phyloP scores from a whole-genome alignment of 176 grass and related monocot species.

The Ensete ventricosum region DNA sequence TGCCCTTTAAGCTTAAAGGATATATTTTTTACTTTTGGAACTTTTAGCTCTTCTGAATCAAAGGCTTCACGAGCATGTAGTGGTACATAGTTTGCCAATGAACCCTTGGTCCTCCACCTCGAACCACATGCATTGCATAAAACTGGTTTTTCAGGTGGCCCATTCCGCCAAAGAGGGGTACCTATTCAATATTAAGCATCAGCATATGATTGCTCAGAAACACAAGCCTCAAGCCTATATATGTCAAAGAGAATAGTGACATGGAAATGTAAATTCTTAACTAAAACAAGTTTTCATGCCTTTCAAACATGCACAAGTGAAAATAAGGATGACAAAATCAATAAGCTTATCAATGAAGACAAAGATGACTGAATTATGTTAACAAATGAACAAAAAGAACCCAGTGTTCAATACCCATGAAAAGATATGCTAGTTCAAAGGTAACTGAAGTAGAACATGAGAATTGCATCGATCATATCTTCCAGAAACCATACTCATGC shows the following conservation, averaged over 20 bases:
- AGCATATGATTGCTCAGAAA: slow-evolving; percentile 4
- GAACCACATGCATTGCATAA: slow-evolving; percentile 98
- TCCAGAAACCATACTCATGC: neutral
- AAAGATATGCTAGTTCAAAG: neutral
- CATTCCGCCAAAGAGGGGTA: slow-evolving; percentile 97
- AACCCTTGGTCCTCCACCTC: slow-evolving; percentile 89
- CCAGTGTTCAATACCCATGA: neutral
- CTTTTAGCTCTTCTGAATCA: slow-evolving; percentile 51
- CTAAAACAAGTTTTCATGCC: neutral
- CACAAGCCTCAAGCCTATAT: neutral
- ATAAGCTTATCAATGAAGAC: neutral
- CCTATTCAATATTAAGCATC: slow-evolving; percentile 34
- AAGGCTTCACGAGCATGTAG: slow-evolving; percentile 60
- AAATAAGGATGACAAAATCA: neutral
- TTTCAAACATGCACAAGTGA: neutral
- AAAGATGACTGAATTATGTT: neutral
- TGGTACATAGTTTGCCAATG: slow-evolving; percentile 80
- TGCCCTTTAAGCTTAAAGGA: slow-evolving; percentile 36
- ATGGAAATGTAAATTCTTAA: neutral
- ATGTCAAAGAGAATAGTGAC: neutral
- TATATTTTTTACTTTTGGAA: slow-evolving; percentile 38
- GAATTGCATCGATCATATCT: no score
- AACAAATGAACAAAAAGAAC: neutral
- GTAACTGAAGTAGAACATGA: neutral
- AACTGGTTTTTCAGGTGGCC: slow-evolving; percentile 84